Evolutionary conservation across 352 stramenopile species (phyloP).

Genomic region (Halophytophthora batemanensis): DNA sequence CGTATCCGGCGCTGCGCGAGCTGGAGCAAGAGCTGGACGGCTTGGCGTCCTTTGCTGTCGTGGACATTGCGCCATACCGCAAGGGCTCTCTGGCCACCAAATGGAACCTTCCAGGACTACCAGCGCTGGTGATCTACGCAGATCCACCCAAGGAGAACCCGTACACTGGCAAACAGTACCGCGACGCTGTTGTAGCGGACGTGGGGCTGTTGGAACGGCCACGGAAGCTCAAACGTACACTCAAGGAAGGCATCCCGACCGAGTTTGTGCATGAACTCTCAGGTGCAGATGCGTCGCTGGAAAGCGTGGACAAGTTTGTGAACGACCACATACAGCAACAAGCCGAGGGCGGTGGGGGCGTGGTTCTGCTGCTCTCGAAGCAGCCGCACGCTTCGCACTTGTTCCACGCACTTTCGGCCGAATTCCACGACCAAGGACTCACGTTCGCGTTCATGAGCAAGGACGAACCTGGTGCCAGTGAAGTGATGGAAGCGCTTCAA

Average conservation of each 20-base stretch:
- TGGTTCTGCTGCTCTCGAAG: constrained; percentile 64
- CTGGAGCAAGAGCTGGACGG: constrained; percentile 44
- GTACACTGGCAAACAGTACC: constrained; percentile 67
- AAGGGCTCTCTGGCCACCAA: constrained; percentile 42
- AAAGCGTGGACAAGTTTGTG: constrained; percentile 24
- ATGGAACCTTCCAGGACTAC: constrained; percentile 46
- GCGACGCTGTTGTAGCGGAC: constrained; percentile 35
- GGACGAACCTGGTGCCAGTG: constrained; percentile 25
- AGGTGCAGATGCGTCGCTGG: constrained; percentile 9
- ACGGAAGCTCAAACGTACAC: constrained; percentile 52
- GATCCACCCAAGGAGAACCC: constrained; percentile 67
- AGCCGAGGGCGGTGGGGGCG: constrained; percentile 7
- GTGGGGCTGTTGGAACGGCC: constrained; percentile 37
- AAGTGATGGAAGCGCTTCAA: constrained; percentile 29
- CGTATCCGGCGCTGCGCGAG: constrained; percentile 35
- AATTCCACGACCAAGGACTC: constrained; percentile 47
- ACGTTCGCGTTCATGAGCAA: constrained; percentile 52
- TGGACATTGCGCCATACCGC: constrained; percentile 30
- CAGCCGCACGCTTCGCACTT: constrained; percentile 54
- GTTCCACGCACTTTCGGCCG: constrained; percentile 56
- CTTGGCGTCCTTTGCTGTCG: constrained; percentile 40
- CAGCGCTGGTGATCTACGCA: constrained; percentile 57
- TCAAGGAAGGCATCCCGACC: constrained; percentile 57
- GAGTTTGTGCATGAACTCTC: constrained; percentile 45
- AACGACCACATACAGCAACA: constrained; percentile 6